These are phyloP conservation scores for Fusarium kyushuense DNA, from an alignment of 2,329 filamentous ascomycete species.

Conservation along the genomic window DNA sequence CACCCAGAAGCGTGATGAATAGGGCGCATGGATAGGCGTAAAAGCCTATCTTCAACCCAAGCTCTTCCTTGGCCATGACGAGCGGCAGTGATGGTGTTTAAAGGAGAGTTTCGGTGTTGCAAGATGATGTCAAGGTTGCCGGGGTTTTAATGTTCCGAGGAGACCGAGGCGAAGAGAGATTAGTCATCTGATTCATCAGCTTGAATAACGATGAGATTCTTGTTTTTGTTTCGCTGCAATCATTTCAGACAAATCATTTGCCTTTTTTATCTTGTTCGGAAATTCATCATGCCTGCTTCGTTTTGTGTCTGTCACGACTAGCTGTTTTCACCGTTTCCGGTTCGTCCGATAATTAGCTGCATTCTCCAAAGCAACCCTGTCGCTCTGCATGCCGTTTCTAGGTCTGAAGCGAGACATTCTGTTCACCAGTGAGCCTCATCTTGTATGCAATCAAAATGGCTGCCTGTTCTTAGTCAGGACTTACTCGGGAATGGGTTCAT, in stretches of 20 bases:
- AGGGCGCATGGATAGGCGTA: constrained; percentile 57
- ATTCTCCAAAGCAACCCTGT: neutral
- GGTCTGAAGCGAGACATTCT: neutral
- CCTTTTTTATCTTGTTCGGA: neutral
- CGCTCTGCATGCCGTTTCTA: constrained; percentile 18
- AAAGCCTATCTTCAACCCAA: constrained; percentile 55
- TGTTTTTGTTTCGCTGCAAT: neutral
- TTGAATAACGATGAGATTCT: neutral
- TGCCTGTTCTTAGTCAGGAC: rapidly evolving
- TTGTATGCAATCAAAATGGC: no score
- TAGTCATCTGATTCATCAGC: constrained; percentile 27
- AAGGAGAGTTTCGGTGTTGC: neutral
- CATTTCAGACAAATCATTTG: neutral
- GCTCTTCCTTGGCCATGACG: constrained; percentile 52
- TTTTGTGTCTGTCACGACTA: neutral
- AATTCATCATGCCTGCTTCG: neutral
- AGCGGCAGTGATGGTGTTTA: neutral
- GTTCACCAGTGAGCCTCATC: neutral
- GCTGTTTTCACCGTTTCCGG: neutral
- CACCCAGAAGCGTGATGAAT: constrained; percentile 53
- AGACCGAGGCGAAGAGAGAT: neutral
- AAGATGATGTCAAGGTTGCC: constrained; percentile 26
- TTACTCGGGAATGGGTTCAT: rapidly evolving
- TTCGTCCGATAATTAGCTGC: neutral
- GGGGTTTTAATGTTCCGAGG: constrained; percentile 23